Evolutionary conservation across 352 stramenopile genomes (phyloP).

Genomic region (Phytopythium montanum): DNA sequence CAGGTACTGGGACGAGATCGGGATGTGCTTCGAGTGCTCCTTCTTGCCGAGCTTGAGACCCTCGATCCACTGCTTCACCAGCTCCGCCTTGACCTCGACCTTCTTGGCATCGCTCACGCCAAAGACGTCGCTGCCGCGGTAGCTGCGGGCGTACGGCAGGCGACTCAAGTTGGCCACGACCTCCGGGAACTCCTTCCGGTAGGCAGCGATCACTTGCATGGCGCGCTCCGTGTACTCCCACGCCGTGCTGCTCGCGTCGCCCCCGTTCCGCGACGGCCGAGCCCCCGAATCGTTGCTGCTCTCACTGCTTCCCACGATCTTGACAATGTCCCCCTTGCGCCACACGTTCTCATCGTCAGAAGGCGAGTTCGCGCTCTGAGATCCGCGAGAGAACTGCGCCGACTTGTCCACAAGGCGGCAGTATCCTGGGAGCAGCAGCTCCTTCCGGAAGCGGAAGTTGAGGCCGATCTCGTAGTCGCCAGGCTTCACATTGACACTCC

Average conservation of each 20-base stretch:
- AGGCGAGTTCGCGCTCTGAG: slow-evolving; percentile 3
- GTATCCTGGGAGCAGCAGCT: slow-evolving; percentile 91
- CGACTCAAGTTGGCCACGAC: slow-evolving; percentile 89
- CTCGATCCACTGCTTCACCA: slow-evolving; percentile 92
- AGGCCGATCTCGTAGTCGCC: slow-evolving; percentile 89
- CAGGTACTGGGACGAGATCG: slow-evolving; percentile 92
- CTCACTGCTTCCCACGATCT: slow-evolving; percentile 87
- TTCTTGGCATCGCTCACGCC: slow-evolving; percentile 49
- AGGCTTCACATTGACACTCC: slow-evolving; percentile 92
- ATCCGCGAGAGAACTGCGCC: slow-evolving; percentile 2
- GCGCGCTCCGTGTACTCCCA: slow-evolving; percentile 98
- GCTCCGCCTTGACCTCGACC: slow-evolving; percentile 70
- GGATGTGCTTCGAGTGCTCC: slow-evolving; percentile 89
- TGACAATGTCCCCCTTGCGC: slow-evolving; percentile 89
- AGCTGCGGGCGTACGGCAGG: slow-evolving; percentile 86
- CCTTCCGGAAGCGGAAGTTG: slow-evolving; percentile 79
- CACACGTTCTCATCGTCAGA: slow-evolving; percentile 63
- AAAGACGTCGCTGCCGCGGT: slow-evolving; percentile 89
- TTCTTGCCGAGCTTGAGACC: slow-evolving; percentile 83
- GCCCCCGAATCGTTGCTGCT: slow-evolving; percentile 12
- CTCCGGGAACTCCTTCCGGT: slow-evolving; percentile 92
- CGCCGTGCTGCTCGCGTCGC: slow-evolving; percentile 24
- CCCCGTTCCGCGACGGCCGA: slow-evolving; percentile 11
- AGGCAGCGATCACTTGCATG: slow-evolving; percentile 91
- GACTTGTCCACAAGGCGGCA: slow-evolving; percentile 64